Conservation (phyloP, 2,329 filamentous ascomycete species). For the Neophaeococcomyces aloes region DNA sequence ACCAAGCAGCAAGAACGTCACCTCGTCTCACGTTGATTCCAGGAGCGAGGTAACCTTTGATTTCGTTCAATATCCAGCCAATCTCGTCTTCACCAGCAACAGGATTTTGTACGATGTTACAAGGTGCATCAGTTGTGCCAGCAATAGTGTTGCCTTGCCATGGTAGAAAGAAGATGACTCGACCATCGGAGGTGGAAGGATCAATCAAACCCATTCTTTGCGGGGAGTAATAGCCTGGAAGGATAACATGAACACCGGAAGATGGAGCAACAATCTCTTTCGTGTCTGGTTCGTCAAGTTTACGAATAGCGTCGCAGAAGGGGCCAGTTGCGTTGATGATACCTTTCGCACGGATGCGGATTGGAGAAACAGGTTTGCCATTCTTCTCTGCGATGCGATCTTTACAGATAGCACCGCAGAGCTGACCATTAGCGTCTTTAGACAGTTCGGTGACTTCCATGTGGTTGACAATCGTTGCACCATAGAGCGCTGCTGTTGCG, state of each 20-base stretch:
- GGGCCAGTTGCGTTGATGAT: constrained; percentile 84
- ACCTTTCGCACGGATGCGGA: constrained; percentile 61
- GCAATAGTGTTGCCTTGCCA: constrained; percentile 92
- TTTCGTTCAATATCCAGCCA: constrained; percentile 76
- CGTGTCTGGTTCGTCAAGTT: constrained; percentile 64
- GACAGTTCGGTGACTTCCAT: constrained; percentile 66
- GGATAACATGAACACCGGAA: constrained; percentile 74
- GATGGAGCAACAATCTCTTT: constrained; percentile 75
- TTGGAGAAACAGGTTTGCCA: constrained; percentile 54
- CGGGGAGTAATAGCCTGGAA: constrained; percentile 78
- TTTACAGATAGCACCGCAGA: constrained; percentile 63
- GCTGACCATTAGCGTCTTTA: constrained; percentile 61
- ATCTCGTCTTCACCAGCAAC: constrained; percentile 74
- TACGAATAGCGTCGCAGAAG: constrained; percentile 74
- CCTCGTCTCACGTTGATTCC: constrained; percentile 76
- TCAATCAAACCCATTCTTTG: constrained; percentile 73
- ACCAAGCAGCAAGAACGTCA: constrained; percentile 85
- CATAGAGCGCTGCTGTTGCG: constrained; percentile 81
- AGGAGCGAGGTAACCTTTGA: constrained; percentile 68
- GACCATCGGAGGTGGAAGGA: constrained; percentile 73
- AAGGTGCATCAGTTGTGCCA: constrained; percentile 73
- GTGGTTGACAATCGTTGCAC: constrained; percentile 72
- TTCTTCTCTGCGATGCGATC: constrained; percentile 59
- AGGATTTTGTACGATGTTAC: constrained; percentile 60
- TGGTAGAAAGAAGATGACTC: constrained; percentile 86